Evolutionary conservation across 2,329 filamentous ascomycete genomes (phyloP).

Genomic region (Fusarium sp.): DNA sequence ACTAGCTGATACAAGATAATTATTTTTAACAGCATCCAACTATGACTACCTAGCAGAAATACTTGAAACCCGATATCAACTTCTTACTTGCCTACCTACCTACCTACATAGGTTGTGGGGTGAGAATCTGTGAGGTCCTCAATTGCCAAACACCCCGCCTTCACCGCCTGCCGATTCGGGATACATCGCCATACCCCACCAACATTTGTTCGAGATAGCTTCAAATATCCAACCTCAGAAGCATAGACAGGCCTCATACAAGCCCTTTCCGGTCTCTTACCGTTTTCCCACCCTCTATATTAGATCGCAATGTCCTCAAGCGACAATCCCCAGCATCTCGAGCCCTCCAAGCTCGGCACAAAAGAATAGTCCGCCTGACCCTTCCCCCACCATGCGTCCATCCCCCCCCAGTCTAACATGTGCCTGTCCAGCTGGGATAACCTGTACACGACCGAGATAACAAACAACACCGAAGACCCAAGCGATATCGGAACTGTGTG

Average conservation of each 20-base stretch:
- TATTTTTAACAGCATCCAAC: not conserved
- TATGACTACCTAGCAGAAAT: not conserved
- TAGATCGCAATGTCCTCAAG: constrained; percentile 28
- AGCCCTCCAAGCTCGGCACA: constrained; percentile 83
- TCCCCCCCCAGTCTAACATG: constrained; percentile 17
- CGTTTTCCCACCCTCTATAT: not conserved
- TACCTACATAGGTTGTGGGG: not conserved
- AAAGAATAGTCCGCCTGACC: constrained; percentile 80
- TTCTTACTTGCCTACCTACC: not conserved
- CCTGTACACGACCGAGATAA: constrained; percentile 76
- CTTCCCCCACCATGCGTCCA: not conserved
- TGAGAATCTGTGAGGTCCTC: not conserved
- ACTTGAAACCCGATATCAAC: not conserved
- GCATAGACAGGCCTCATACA: not conserved
- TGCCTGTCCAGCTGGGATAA: constrained; percentile 72
- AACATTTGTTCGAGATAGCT: constrained; percentile 29
- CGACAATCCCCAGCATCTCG: constrained; percentile 70
- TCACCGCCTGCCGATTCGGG: constrained; percentile 41
- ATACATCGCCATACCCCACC: constrained; percentile 35
- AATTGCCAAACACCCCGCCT: constrained; percentile 6
- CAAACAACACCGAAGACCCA: constrained; percentile 77
- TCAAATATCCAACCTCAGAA: constrained; percentile 1
- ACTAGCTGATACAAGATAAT: not conserved
- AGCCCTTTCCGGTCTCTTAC: not conserved
- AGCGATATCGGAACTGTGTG: constrained; percentile 89